Conservation (phyloP, 805 yeast genomes). For the Ascoidea tarda region DNA sequence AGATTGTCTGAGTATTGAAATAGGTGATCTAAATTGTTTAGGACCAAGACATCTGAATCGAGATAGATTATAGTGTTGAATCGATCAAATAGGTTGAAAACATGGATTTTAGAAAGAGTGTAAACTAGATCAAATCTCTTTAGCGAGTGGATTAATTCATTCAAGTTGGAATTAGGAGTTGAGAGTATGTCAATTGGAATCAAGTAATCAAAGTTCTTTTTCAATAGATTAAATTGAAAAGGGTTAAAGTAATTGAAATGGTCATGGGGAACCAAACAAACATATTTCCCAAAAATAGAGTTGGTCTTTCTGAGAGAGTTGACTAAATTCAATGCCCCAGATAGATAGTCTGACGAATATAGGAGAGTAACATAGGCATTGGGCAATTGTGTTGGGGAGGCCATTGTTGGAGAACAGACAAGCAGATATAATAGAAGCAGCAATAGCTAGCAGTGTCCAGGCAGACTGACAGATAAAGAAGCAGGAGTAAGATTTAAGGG, state of each 20-base stretch:
- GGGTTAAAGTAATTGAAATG: not conserved
- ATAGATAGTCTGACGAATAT: conserved; percentile 35
- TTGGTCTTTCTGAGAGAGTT: conserved; percentile 16
- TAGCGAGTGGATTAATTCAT: conserved; percentile 14
- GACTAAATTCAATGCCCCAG: conserved; percentile 44
- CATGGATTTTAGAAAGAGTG: conserved; percentile 34
- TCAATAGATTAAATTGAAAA: conserved; percentile 2
- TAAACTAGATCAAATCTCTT: conserved; percentile 37
- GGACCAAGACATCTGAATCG: conserved; percentile 44
- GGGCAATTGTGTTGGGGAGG: conserved; percentile 2
- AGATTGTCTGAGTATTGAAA: conserved; percentile 1
- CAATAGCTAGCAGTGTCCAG: too few species aligned
- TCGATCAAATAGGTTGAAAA: conserved; percentile 28
- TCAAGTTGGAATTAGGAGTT: conserved; percentile 2
- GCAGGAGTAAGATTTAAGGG: too few species aligned
- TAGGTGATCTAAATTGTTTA: conserved; percentile 6
- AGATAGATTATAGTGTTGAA: conserved; percentile 38
- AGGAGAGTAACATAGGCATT: conserved; percentile 33
- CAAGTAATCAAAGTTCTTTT: conserved; percentile 5
- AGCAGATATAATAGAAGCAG: too few species aligned
- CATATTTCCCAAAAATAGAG: conserved; percentile 1
- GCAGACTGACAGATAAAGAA: too few species aligned
- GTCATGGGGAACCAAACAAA: conserved; percentile 1
- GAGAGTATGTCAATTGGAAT: conserved; percentile 3
- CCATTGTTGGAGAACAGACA: too few species aligned